Evolutionary conservation across 805 yeast species (phyloP), one percentile per base, ranked within the genome.

Genomic region (Candida anglica): DNA sequence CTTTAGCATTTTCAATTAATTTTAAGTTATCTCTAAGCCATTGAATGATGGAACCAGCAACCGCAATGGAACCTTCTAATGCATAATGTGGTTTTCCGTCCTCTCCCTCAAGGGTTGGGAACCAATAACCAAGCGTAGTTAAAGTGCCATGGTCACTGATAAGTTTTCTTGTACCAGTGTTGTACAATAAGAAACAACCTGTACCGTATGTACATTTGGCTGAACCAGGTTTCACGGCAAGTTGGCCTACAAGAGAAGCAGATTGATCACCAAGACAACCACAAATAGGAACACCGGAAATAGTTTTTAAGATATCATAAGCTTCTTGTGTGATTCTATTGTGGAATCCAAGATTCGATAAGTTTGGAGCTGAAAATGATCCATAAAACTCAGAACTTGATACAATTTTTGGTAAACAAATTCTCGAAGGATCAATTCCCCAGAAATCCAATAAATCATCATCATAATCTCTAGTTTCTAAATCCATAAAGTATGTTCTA

Each of bases 121-220:
- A 84, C 86, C 95, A 86, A 66, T 75, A 91, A 2, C 91, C 96
- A 34, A 88, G 74, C 1, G 97, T 89, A 27, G 96, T 88, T 46
- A 89, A 70, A 10, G 94, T 79, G 31, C 96, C 97, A 53, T 84
- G 79, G 22, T 75, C 69, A 21, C 89, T 78, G 22, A 81, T 72
- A 50, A 87, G 71, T 39, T 86, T 82, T 33, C 69, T 60, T 28
- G 66, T 59, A 38, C 98, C 98, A 2, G 95, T 85, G 61, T 89
- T 89, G 70, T 83, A 86, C 42, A 91, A 69, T 41, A 89, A 61
- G 69, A 89, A 89, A 57, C 95, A 86, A 41, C 98, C 98, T 1
- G 98, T 89, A 42, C 98, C 98, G 52, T 88, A 89, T 8, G 98
- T 89, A 70, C 95, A 87, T 61, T 89, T 89, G 28, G 96, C 96